Base-by-base conservation (phyloP, 2,329 filamentous ascomycete species). In the Monosporascus sp. region DNA sequence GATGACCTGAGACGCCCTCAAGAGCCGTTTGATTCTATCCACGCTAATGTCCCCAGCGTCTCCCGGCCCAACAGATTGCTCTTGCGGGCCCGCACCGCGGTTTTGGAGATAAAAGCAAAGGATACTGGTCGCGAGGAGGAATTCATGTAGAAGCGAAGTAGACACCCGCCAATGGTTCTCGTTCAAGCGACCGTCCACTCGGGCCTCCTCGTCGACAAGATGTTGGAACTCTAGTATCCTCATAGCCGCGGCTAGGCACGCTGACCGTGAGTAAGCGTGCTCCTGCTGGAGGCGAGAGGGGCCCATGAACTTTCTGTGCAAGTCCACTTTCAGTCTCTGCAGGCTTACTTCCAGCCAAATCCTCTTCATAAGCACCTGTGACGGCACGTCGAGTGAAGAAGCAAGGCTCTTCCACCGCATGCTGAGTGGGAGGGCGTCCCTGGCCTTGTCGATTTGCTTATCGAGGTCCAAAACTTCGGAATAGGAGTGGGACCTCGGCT, bases 51-150 rank as follows among this genome's bases (percentile, higher is more conserved):
- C 27, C 7, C 39, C 39, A n/a, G 20, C 17, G 8, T 53, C 52
- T 20, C 55, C 50, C 8, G 37, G 22, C 15, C 44, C 50, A 35
- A 20, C 37, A 27, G 55, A 52, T 9, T 48, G 43, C 39, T 20
- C 39, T 24, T 11, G 8, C n/a, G 3, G 20, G 43, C 9, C 37
- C 24, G 22, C 37, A n/a, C 22, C 51, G 37, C 46, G 62, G 55
- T 9, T 20, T 46, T 72, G 66, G 1, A 79, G 55, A 51, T 76
- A 75, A 7, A 75, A 52, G 24, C 54, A 56, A 15, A 56, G 20
- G 22, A 54, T 43, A 38, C 46, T 47, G 11, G 52, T 54, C 14
- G 52, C 54, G 1, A 51, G 46, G 27, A 52, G 47, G 20, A 54
- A 52, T 35, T 56, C 49, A 18, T 50, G 37, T n/a, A 49, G 50